Evolutionary conservation across 2,329 filamentous ascomycete species (phyloP).

Genomic region (Claviceps purpurea): DNA sequence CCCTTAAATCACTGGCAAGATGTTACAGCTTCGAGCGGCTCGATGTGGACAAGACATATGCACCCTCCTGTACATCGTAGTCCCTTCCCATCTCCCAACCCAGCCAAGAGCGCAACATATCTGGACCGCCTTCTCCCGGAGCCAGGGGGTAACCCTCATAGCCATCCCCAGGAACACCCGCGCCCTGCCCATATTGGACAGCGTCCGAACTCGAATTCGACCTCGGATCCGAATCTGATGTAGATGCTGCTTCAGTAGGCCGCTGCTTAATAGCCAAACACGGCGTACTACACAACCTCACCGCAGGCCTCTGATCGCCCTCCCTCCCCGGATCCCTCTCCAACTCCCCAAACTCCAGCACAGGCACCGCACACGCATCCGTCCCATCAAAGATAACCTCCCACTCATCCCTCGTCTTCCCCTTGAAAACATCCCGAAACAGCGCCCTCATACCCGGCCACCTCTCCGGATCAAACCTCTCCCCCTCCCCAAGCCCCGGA

Average conservation of each 20-base stretch:
- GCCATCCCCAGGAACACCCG: constrained; percentile 50
- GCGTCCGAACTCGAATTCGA: constrained; percentile 15
- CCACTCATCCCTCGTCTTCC: constrained; percentile 65
- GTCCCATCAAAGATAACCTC: constrained; percentile 76
- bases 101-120: constrained; percentile 55
- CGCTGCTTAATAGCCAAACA: constrained; percentile 45
- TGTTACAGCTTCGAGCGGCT: constrained; percentile 18
- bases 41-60: constrained; percentile 32
- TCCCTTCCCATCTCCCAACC: constrained; percentile 63
- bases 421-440: constrained; percentile 52
- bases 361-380: constrained; percentile 86
- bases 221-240: no score
- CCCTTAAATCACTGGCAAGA: no score
- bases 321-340: constrained; percentile 36
- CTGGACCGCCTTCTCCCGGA: constrained; percentile 61
- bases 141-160: constrained; percentile 48
- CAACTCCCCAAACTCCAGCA: constrained; percentile 63
- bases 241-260: constrained; percentile 8
- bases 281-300: constrained; percentile 58
- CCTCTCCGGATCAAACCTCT: constrained; percentile 42
- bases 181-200: constrained; percentile 45
- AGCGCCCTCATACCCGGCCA: constrained; percentile 55
- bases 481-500: constrained; percentile 38
- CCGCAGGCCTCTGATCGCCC: constrained; percentile 57
- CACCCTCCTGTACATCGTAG: constrained; percentile 52